Base-by-base conservation (phyloP, 1,284 basidiomycete genomes). In the Quambalaria eucalypti region DNA sequence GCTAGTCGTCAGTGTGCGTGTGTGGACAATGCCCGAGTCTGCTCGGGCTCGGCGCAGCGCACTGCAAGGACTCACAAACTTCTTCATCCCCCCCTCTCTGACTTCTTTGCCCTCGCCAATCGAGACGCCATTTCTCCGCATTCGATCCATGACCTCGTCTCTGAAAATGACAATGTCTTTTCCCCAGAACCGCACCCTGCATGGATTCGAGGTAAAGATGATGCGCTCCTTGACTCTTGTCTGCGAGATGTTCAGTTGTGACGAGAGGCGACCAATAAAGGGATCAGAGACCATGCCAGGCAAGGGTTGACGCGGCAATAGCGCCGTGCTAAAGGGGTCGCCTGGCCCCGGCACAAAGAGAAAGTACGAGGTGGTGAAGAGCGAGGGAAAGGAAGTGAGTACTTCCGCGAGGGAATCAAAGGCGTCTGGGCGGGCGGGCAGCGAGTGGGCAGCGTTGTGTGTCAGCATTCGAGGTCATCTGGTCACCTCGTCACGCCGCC, bases 131-230 rank as follows among this genome's bases (percentile, higher is more conserved):
- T 96, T 96, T 60, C 95, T 80, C 55, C 98, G 78, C 87, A 98
- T 92, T 56, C 87, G 82, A 2, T 88, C 84, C 90, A 98, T 95
- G 51, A 87, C 77, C 73, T 98, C 90, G 68, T 98, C 91, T 51
- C 95, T 80, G 72, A 87, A 95, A 23, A 99, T 79, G 36, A 98
- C 92, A 44, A 98, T 85, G 77, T 99, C 95, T 72, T 97, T 92
- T 28, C 88, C 85, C 73, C 93, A 95, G 76, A 96, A 97, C 65
- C 88, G 87, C 68, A 98, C 83, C 6, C 95, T 84, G 76, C 90
- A 95, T 1, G 95, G 95, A 75, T 98, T 97, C 48, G 85, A 87
- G 0, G 84, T 85, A 68, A 98, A 87, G 65, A 72, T 68, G 9
- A 73, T 48, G 2, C 58, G 62, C 21, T 36, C 58, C 5, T 48